Evolutionary conservation across 345 rosid genomes (phyloP), one percentile per base, ranked within the genome.

Genomic region (Salix dunnii): DNA sequence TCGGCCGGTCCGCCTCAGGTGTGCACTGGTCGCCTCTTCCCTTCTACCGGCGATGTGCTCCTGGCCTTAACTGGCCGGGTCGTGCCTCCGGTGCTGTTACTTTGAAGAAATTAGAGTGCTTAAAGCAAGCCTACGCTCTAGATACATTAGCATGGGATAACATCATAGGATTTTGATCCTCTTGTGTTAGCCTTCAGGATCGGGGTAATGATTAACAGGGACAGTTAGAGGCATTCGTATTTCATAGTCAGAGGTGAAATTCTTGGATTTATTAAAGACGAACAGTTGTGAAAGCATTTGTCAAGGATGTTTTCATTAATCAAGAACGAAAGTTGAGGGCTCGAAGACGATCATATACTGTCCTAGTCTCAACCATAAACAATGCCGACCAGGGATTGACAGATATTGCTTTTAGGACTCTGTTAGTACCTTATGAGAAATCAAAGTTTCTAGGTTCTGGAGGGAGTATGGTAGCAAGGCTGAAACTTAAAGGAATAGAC

Each of bases 81-180:
- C 62, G 73, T 79, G 76, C 81, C 81, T 76, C 82, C 78, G 68
- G 79, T 70, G 78, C 73, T 77, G 76, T 86, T 82, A 80, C 82
- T 82, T 78, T 86, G 80, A 86, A 84, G 83, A 86, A 84, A 84
- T 84, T 86, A 84, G 84, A 86, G 85, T 81, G 87, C 83, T 84
- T 84, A 86, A 86, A 86, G 85, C 81, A 84, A 80, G 76, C 81
- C 84, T 79, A 74, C 76, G 79, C 87, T 84, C 71, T 78, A 79
- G 23, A 86, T 86, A 86, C 82, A 84, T 84, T 79, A 86, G 77
- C 82, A 83, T 85, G 82, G 80, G 84, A 83, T 85, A 83, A 83
- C 84, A 79, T 72, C 75, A 81, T 83, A 80, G 23, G 58, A 51
- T 51, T 51, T 51, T 10, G 1, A 51, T 6, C 58, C 23, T 51